Percentiles rank a stretch among this genome's conserved stretches.
phyloP scores from a whole-genome alignment of 495 filamentous ascomycete genomes.

The Hyaloscypha bicolor region DNA sequence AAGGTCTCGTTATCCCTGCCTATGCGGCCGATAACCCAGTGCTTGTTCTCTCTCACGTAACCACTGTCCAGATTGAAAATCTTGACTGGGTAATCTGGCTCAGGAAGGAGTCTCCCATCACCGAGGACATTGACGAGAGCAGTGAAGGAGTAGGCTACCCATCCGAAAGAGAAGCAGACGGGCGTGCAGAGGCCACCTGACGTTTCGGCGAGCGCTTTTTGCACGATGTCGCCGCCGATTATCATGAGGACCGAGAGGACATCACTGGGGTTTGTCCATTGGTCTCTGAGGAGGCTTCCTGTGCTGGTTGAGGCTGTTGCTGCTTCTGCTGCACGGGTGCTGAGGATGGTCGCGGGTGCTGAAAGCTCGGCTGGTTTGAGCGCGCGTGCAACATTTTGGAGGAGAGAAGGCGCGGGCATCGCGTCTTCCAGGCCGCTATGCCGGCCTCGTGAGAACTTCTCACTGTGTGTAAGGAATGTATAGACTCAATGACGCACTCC shows the following conservation, averaged over 20 bases:
- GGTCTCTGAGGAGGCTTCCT: slow-evolving; percentile 7
- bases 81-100: slow-evolving; percentile 35
- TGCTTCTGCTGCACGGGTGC: neutral
- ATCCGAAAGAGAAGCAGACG: slow-evolving; percentile 58
- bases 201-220: slow-evolving; percentile 48
- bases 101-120: slow-evolving; percentile 46
- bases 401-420: neutral
- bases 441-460: neutral
- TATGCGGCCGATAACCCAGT: slow-evolving; percentile 54
- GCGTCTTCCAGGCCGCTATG: neutral
- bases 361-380: too few species aligned
- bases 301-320: neutral
- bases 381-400: neutral
- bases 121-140: slow-evolving; percentile 46
- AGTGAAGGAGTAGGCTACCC: slow-evolving; percentile 50
- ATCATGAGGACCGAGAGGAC: slow-evolving; percentile 49
- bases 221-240: slow-evolving; percentile 53
- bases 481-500: neutral
- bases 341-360: too few species aligned
- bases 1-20: slow-evolving; percentile 50
- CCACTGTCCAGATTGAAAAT: slow-evolving; percentile 50
- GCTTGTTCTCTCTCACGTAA: slow-evolving; percentile 44
- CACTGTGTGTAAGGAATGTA: neutral
- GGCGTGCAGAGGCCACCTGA: slow-evolving; percentile 43
- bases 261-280: slow-evolving; percentile 40